These are phyloP conservation scores for Cyclostephanos tholiformis DNA, from an alignment of 108 stramenopile species.

Conservation along the genomic window DNA sequence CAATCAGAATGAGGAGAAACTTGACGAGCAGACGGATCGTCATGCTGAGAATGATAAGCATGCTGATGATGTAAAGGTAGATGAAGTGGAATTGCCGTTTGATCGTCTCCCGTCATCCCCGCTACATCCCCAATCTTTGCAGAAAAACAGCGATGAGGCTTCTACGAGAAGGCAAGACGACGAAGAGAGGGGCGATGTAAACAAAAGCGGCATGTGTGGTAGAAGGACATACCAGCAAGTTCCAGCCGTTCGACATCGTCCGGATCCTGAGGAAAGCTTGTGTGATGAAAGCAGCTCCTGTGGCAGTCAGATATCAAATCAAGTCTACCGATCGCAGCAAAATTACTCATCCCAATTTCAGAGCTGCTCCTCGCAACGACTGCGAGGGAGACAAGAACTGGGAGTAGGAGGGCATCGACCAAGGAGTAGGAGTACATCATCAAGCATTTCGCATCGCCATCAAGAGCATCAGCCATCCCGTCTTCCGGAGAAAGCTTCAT, in stretches of 20 bases:
- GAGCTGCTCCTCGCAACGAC: not conserved
- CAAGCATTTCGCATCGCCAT: no score
- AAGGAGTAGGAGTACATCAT: not conserved
- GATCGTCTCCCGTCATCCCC: not conserved
- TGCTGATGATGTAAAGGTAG: not conserved
- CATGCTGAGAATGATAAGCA: not conserved
- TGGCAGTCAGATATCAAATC: not conserved
- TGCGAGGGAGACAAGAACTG: not conserved
- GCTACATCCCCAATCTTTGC: not conserved
- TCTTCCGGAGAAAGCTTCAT: no score
- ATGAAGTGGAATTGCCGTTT: not conserved
- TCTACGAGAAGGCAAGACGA: not conserved
- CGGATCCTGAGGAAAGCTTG: conserved; percentile 11
- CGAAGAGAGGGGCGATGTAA: not conserved
- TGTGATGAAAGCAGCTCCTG: not conserved
- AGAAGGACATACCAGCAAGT: not conserved
- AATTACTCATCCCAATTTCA: not conserved
- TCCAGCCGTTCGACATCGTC: not conserved
- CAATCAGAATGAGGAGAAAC: no score
- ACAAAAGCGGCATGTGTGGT: not conserved
- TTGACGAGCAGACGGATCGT: no score
- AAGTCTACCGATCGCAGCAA: not conserved
- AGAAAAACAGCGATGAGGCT: not conserved
- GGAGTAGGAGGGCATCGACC: no score
- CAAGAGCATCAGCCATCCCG: no score